phyloP scores from a whole-genome alignment of 169 alveolate species.

The Perkinsus marinus region DNA sequence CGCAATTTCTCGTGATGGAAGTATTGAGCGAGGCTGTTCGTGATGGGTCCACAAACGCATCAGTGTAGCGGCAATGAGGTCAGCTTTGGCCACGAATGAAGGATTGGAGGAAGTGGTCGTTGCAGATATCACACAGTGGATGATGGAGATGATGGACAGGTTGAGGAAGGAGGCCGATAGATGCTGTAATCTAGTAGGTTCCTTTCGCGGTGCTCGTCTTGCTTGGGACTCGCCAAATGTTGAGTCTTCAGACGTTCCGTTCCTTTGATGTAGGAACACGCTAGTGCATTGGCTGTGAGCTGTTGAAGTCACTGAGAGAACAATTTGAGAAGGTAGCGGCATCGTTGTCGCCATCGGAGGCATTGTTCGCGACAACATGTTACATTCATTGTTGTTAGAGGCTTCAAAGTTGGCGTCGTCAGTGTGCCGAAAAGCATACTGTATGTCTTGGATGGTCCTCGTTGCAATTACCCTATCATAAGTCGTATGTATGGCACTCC shows the following conservation, averaged over 20 bases:
- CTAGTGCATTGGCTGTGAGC: conserved; percentile 59
- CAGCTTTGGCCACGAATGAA: no score
- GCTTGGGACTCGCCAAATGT: neutral
- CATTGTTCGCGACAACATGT: neutral
- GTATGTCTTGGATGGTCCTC: no score
- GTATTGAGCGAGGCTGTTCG: no score
- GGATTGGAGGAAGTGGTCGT: no score
- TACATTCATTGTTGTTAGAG: neutral
- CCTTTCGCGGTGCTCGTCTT: conserved; percentile 25
- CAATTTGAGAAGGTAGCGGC: conserved; percentile 50
- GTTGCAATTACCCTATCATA: neutral
- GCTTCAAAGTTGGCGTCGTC: neutral
- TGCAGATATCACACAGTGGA: neutral
- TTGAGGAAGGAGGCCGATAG: conserved; percentile 55
- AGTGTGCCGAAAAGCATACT: neutral
- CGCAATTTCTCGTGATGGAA: no score
- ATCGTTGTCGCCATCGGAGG: no score
- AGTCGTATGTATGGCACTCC: conserved; percentile 22
- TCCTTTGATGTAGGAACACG: conserved; percentile 73
- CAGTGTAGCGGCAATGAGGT: no score
- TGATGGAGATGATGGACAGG: conserved; percentile 42
- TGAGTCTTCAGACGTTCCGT: conserved; percentile 17
- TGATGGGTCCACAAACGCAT: no score
- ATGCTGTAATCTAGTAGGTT: conserved; percentile 57
- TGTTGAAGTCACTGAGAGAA: conserved; percentile 47